phyloP scores from a whole-genome alignment of 2,329 filamentous ascomycete genomes.

The Metarhizium anisopliae region DNA sequence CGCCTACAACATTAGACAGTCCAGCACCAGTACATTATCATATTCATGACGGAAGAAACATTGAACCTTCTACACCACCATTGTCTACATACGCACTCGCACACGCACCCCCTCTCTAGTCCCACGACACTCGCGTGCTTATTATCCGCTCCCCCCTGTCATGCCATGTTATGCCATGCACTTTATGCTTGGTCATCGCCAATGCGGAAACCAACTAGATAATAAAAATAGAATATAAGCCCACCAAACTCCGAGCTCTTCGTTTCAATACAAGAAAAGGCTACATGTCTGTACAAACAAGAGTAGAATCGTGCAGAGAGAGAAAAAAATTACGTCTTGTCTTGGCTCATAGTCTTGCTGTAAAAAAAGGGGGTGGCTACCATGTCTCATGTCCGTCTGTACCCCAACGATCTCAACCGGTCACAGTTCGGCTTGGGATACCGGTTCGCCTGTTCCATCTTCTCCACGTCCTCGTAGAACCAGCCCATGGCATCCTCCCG shows the following conservation, averaged over 20 bases:
- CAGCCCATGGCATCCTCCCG: slow-evolving; percentile 76
- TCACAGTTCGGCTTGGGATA: slow-evolving; percentile 45
- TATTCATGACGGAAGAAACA: too few species aligned
- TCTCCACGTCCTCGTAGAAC: slow-evolving; percentile 73
- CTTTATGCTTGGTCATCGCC: not conserved
- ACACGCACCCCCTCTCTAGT: not conserved
- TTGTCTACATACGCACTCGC: too few species aligned
- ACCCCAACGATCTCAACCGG: slow-evolving; percentile 35
- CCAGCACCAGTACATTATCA: too few species aligned
- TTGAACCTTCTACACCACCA: too few species aligned
- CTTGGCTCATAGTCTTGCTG: not conserved
- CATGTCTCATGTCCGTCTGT: slow-evolving; percentile 14
- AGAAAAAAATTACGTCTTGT: not conserved
- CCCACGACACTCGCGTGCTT: not conserved
- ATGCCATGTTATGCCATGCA: not conserved
- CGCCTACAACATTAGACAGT: too few species aligned
- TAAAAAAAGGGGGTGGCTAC: not conserved
- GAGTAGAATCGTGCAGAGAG: not conserved
- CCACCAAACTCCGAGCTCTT: slow-evolving; percentile 3
- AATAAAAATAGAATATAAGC: not conserved
- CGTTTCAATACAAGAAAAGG: not conserved
- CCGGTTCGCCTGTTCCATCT: slow-evolving; percentile 60
- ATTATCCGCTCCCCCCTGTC: not conserved
- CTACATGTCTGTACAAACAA: not conserved
- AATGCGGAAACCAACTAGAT: slow-evolving; percentile 1